Base-by-base conservation (phyloP, 2,329 filamentous ascomycete species). In the Colletotrichum cereale region DNA sequence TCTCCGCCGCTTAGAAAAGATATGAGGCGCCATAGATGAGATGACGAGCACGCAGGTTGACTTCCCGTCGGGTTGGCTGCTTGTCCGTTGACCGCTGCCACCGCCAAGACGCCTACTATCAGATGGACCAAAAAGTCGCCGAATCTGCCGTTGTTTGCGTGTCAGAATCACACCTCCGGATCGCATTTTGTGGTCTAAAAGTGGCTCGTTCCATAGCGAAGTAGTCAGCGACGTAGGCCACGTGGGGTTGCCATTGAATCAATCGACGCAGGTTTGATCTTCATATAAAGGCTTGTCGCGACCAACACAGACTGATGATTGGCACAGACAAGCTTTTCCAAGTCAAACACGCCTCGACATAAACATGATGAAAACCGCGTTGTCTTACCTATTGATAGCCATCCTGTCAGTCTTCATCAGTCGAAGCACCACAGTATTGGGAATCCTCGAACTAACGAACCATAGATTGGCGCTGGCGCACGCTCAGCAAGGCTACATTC, bases 401-500 rank as follows among this genome's bases (percentile, higher is more conserved):
- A 48, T 71, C 44, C 31, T 67, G 68, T 63, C 42, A 58, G 65
- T 55, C 18, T 29, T 62, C 47, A 11, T 29, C 29, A 7, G 5
- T 6, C 36, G 3, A 12, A 38, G 21, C 18, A 10, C 14, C 34
- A 21, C 31, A 14, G 24, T 12, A 38, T 11, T 4, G 34, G 3
- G 5, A 29, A 12, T 14, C 14, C 36, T 58, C 10, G 2, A 29
- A 21, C 55, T 29, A 34, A 60, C 21, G 7, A 1, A 3, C 6
- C 18, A 44, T 7, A 71, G 68, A 24, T 63, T 71, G 52, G 53
- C 36, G 21, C 38, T 71, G 52, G 68, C 50, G 26, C 58, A 68
- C 21, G 68, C 68, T n/a, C 68, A 71, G 53, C 65, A 68, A 26
- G 64, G 52, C 44, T 52, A 61, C 47, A 71, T 71, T 7, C 68